Percentiles rank a stretch among this genome's conserved stretches.
These are phyloP conservation scores for Hura crepitans DNA, from an alignment of 441 rosid species.

Conservation along the genomic window DNA sequence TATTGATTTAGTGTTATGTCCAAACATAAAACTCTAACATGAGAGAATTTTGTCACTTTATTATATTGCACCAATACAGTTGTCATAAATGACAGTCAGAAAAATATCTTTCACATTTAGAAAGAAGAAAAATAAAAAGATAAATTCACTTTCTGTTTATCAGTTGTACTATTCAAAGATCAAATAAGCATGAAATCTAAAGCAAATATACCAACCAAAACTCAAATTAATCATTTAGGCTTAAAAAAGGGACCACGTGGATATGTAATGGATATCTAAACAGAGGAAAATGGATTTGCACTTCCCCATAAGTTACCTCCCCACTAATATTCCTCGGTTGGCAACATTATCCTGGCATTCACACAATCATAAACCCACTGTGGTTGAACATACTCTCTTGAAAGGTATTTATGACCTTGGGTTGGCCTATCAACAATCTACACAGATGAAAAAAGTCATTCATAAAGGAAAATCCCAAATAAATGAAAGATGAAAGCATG, in stretches of 20 bases:
- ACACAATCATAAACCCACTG: slow-evolving; percentile 87
- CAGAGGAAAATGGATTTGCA: background rate
- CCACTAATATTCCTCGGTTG: slow-evolving; percentile 67
- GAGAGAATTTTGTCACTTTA: too few relatives aligned
- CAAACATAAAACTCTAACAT: too few relatives aligned
- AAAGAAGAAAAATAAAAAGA: too few relatives aligned
- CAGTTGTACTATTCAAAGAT: background rate
- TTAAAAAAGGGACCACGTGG: background rate
- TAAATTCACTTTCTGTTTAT: too few relatives aligned
- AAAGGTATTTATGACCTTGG: slow-evolving; percentile 72
- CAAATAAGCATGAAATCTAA: background rate
- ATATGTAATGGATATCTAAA: background rate
- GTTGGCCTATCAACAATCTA: slow-evolving; percentile 90
- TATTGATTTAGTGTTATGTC: too few relatives aligned
- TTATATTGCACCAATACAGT: too few relatives aligned
- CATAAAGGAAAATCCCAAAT: background rate
- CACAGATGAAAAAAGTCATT: slow-evolving; percentile 18
- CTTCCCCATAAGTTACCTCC: slow-evolving; percentile 49
- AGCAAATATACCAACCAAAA: background rate
- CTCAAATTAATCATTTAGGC: background rate
- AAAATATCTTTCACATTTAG: too few relatives aligned
- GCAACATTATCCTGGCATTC: slow-evolving; percentile 72
- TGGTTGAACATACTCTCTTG: slow-evolving; percentile 86
- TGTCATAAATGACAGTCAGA: too few relatives aligned
- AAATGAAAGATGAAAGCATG: background rate